Percentiles rank a stretch among this genome's conserved stretches.
These are phyloP conservation scores for Penicillium glabrum DNA, from an alignment of 2,329 filamentous ascomycete genomes.

Conservation along the genomic window DNA sequence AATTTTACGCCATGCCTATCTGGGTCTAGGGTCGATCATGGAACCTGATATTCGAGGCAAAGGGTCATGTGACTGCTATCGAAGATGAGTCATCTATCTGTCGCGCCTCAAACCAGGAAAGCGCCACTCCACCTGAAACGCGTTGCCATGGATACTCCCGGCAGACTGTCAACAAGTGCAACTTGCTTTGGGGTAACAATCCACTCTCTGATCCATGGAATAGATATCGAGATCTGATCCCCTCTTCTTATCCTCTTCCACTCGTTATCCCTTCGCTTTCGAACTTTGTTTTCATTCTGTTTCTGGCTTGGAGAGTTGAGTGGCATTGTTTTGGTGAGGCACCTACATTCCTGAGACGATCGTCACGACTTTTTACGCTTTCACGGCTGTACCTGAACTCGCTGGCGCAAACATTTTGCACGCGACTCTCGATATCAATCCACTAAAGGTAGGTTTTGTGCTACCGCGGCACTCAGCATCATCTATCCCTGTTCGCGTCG, in stretches of 20 bases:
- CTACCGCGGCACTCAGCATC: not conserved
- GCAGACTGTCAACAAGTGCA: conserved; percentile 29
- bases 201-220: conserved; percentile 25
- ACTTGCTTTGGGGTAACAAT: conserved; percentile 28
- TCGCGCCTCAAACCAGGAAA: not conserved
- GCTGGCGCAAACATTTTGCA: conserved; percentile 15
- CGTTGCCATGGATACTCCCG: conserved; percentile 38
- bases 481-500: not conserved
- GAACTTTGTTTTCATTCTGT: conserved; percentile 8
- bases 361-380: conserved; percentile 20
- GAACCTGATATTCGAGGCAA: conserved; percentile 7
- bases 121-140: not conserved
- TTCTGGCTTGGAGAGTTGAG: conserved; percentile 3
- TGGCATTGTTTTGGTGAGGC: conserved; percentile 21
- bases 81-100: conserved; percentile 12
- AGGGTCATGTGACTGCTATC: conserved; percentile 15
- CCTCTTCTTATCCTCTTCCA: conserved; percentile 25
- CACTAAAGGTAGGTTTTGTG: conserved; percentile 19
- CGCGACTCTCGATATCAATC: conserved; percentile 14
- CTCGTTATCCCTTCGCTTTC: conserved; percentile 14
- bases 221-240: conserved; percentile 24
- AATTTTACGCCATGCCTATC: conserved; percentile 7
- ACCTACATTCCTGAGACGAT: conserved; percentile 24
- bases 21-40: conserved; percentile 16
- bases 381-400: conserved; percentile 12